These are phyloP conservation scores for Colletotrichum endophyticum DNA, from an alignment of 2,329 filamentous ascomycete species.

Conservation along the genomic window DNA sequence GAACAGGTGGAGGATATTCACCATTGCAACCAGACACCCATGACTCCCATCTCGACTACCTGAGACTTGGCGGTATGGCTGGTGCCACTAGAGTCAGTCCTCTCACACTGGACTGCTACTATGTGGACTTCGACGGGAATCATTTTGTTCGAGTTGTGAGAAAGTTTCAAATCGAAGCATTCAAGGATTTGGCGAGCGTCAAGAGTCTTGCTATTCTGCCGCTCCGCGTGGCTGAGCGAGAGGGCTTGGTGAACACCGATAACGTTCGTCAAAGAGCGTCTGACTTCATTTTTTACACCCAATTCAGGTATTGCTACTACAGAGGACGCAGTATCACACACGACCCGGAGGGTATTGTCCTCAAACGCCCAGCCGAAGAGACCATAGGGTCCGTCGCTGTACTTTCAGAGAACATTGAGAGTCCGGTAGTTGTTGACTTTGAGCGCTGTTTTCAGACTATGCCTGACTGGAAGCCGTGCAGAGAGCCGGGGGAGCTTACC, in stretches of 20 bases:
- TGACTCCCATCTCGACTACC: not conserved
- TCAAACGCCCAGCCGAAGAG: not conserved
- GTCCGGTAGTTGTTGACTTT: not conserved
- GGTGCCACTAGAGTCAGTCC: not conserved
- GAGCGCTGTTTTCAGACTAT: not conserved
- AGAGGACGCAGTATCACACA: not conserved
- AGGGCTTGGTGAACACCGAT: not conserved
- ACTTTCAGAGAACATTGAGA: not conserved
- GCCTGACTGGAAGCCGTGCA: not conserved
- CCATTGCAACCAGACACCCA: too few relatives aligned
- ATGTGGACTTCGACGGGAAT: not conserved
- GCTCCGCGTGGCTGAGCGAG: not conserved
- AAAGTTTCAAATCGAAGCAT: not conserved
- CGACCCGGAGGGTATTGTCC: not conserved
- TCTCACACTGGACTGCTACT: not conserved
- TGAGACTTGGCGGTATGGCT: not conserved
- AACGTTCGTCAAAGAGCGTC: not conserved
- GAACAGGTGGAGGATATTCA: not conserved
- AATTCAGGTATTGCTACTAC: not conserved
- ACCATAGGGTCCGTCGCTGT: not conserved
- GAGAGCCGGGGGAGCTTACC: not conserved
- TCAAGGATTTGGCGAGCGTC: not conserved
- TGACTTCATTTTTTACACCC: not conserved
- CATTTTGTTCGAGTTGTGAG: not conserved
- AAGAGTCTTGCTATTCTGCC: not conserved